A percentile compares a stretch with the other conserved stretches of the same genome.
These are phyloP conservation scores for Zygosaccharomyces rouxii DNA, from an alignment of 805 yeast species.

Conservation along the genomic window DNA sequence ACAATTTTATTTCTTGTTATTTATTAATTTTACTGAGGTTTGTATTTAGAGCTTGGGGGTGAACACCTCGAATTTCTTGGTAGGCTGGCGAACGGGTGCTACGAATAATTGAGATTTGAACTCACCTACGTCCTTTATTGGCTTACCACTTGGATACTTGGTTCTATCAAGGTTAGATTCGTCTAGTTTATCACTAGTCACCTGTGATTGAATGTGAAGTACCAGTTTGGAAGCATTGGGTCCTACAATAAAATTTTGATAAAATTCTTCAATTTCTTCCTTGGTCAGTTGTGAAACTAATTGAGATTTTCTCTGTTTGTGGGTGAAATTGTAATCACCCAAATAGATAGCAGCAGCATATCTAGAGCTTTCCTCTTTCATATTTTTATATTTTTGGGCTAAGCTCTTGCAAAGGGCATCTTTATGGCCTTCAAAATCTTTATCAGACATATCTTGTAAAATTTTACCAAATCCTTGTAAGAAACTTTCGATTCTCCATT, in stretches of 20 bases:
- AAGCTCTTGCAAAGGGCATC: slow-evolving; percentile 63
- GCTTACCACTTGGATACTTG: slow-evolving; percentile 47
- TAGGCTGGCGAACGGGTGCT: slow-evolving; percentile 62
- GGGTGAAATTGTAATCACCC: slow-evolving; percentile 75
- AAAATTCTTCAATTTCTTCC: slow-evolving; percentile 55
- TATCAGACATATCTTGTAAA: slow-evolving; percentile 50
- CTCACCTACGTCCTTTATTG: slow-evolving; percentile 43
- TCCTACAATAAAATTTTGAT: slow-evolving; percentile 40
- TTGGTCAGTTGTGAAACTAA: slow-evolving; percentile 50
- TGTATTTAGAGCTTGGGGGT: slow-evolving; percentile 13
- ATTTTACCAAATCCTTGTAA: slow-evolving; percentile 44
- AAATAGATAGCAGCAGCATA: slow-evolving; percentile 64
- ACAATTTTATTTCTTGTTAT: slow-evolving; percentile 19
- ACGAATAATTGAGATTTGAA: slow-evolving; percentile 53
- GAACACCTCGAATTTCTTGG: slow-evolving; percentile 29
- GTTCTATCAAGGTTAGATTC: slow-evolving; percentile 24
- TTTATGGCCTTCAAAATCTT: slow-evolving; percentile 65
- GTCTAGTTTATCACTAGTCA: slow-evolving; percentile 24
- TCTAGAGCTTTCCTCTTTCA: slow-evolving; percentile 67
- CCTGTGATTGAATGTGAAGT: slow-evolving; percentile 58
- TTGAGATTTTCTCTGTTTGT: slow-evolving; percentile 53
- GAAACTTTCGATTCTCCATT: slow-evolving; percentile 69
- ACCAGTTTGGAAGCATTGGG: slow-evolving; percentile 42
- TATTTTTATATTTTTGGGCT: slow-evolving; percentile 67
- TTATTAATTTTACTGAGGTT: not conserved